Conservation (phyloP, 768 basidiomycete species). For the Mycena pura region DNA sequence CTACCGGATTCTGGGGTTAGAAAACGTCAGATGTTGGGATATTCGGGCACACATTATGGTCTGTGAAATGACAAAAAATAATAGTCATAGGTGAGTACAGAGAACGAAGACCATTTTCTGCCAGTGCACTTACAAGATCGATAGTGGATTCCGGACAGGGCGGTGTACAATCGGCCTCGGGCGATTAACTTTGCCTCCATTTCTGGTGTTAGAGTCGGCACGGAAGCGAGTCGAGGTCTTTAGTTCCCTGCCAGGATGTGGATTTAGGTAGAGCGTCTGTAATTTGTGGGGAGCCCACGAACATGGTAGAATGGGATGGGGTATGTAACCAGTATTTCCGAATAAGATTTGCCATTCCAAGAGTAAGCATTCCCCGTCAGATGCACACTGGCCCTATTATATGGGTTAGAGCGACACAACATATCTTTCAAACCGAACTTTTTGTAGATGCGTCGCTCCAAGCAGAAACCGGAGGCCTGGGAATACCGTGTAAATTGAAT, state of each 20-base stretch:
- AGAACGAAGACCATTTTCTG: neutral
- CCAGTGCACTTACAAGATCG: constrained; percentile 8
- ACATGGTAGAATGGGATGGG: constrained; percentile 7
- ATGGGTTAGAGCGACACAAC: neutral
- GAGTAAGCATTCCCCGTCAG: constrained; percentile 7
- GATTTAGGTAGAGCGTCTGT: neutral
- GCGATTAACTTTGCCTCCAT: constrained; percentile 2
- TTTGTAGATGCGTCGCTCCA: constrained; percentile 1
- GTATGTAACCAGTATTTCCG: neutral
- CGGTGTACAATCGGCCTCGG: constrained; percentile 9
- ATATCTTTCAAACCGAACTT: neutral
- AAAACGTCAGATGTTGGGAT: neutral
- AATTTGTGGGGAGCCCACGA: neutral
- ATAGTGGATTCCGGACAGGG: constrained; percentile 11
- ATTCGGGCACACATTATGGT: constrained; percentile 4
- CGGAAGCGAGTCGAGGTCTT: neutral
- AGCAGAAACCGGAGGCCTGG: constrained; percentile 2
- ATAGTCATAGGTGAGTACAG: neutral
- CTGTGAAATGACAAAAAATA: neutral
- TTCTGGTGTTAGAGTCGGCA: constrained; percentile 13
- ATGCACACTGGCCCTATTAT: neutral
- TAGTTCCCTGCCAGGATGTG: constrained; percentile 3
- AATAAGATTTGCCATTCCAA: constrained; percentile 22
- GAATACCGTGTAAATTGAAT: neutral
- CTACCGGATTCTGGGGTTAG: constrained; percentile 1